phyloP scores from a whole-genome alignment of 352 stramenopile genomes.

The Thraustochytrium striatum region DNA sequence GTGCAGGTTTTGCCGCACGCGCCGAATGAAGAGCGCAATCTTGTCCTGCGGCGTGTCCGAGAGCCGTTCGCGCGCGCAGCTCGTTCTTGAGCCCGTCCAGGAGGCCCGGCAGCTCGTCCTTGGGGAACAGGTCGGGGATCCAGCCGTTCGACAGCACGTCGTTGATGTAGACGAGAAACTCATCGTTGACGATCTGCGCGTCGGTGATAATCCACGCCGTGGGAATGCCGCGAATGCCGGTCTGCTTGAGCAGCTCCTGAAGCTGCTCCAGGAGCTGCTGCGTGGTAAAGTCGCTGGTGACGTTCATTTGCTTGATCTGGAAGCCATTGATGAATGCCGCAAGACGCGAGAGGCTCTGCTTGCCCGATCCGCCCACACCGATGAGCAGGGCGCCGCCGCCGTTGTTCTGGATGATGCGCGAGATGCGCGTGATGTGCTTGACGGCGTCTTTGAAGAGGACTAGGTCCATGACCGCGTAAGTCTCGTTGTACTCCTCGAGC shows the following conservation, averaged over 20 bases:
- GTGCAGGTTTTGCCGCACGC: slow-evolving; percentile 89
- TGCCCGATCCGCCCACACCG: slow-evolving; percentile 90
- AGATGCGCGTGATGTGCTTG: slow-evolving; percentile 91
- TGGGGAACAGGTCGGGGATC: slow-evolving; percentile 93
- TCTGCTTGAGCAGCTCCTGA: slow-evolving; percentile 89
- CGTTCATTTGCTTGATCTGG: slow-evolving; percentile 87
- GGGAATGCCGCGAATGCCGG: slow-evolving; percentile 84
- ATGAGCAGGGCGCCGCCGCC: slow-evolving; percentile 95
- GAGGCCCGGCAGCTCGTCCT: slow-evolving; percentile 90
- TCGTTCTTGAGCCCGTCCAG: slow-evolving; percentile 82
- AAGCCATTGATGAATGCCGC: slow-evolving; percentile 93
- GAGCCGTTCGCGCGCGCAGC: slow-evolving; percentile 84
- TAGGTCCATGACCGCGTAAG: slow-evolving; percentile 96
- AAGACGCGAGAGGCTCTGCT: slow-evolving; percentile 90
- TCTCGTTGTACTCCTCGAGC: slow-evolving; percentile 90
- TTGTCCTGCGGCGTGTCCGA: slow-evolving; percentile 83
- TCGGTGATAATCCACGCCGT: slow-evolving; percentile 96
- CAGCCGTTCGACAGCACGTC: slow-evolving; percentile 90
- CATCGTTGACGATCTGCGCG: slow-evolving; percentile 95
- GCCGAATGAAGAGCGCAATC: slow-evolving; percentile 90
- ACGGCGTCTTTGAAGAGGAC: slow-evolving; percentile 96
- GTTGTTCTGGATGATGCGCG: slow-evolving; percentile 90
- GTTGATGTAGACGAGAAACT: slow-evolving; percentile 98
- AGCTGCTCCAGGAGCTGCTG: slow-evolving; percentile 94
- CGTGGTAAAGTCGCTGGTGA: slow-evolving; percentile 92